Percentiles rank a stretch among this genome's conserved stretches.
These are phyloP conservation scores for Mycena rebaudengoi DNA, from an alignment of 768 basidiomycete genomes.

Conservation along the genomic window DNA sequence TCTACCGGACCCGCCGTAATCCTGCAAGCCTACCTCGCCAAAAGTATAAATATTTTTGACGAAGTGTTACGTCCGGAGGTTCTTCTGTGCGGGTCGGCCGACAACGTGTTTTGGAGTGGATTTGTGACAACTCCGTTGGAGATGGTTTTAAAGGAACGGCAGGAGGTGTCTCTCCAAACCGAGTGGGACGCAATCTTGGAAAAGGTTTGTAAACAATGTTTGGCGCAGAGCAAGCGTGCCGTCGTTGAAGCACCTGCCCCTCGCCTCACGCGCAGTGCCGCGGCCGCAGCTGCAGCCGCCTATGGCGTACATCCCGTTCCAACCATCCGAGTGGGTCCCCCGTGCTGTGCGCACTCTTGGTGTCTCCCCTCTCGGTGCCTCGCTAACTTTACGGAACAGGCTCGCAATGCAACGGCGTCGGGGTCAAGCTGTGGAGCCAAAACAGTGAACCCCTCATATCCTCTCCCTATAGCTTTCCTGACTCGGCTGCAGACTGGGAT, in stretches of 20 bases:
- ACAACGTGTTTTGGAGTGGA: constrained; percentile 16
- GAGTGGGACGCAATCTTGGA: constrained; percentile 16
- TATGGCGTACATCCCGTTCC: no score
- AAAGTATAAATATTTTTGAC: constrained; percentile 4
- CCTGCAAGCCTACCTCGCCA: constrained; percentile 1
- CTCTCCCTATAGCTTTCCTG: background rate
- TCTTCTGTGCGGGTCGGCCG: constrained; percentile 15
- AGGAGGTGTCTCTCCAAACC: background rate
- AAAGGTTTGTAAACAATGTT: no score
- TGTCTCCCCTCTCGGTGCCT: background rate
- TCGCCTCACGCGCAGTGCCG: no score
- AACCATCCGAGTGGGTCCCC: no score
- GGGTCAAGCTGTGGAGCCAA: background rate
- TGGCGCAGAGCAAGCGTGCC: no score
- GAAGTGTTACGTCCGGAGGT: constrained; percentile 21
- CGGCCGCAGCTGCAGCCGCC: no score
- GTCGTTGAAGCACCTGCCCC: no score
- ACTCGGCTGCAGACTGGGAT: background rate
- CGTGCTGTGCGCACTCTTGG: no score
- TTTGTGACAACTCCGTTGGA: constrained; percentile 10
- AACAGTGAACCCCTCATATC: background rate
- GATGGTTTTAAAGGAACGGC: background rate
- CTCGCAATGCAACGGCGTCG: background rate
- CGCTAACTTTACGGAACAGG: background rate
- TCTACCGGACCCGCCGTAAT: constrained; percentile 20